A percentile compares a stretch with the other conserved stretches of the same genome.
Conservation (phyloP, 1,139 yeast genomes). For the Suhomyces bolitotheri region DNA sequence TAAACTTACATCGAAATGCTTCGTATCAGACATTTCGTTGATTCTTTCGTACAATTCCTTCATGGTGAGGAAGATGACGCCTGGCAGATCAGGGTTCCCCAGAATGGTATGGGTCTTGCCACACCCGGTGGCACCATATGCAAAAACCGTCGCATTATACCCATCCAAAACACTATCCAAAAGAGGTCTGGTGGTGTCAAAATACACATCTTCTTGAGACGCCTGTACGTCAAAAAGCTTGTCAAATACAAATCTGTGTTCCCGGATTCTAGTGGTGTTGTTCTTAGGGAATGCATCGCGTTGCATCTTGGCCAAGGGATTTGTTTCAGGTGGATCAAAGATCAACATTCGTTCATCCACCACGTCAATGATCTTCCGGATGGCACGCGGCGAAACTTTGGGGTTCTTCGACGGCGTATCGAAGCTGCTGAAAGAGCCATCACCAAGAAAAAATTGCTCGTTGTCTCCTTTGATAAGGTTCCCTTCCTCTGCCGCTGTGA, state of each 20-base stretch:
- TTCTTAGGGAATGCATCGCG: constrained; percentile 53
- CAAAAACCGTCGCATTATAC: constrained; percentile 87
- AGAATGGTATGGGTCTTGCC: constrained; percentile 94
- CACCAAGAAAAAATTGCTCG: constrained; percentile 52
- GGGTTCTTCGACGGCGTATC: constrained; percentile 9
- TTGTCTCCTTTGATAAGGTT: constrained; percentile 41
- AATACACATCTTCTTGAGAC: constrained; percentile 67
- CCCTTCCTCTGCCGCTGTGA: constrained; percentile 57
- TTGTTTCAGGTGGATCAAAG: constrained; percentile 84
- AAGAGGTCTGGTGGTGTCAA: constrained; percentile 67
- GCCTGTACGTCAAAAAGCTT: constrained; percentile 66
- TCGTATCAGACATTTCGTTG: constrained; percentile 54
- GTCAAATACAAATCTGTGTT: constrained; percentile 83
- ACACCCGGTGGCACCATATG: constrained; percentile 98
- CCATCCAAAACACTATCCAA: constrained; percentile 80
- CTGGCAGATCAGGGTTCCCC: constrained; percentile 75
- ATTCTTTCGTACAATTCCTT: constrained; percentile 68
- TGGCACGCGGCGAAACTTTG: constrained; percentile 46
- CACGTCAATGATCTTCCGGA: constrained; percentile 74
- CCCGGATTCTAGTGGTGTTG: constrained; percentile 56
- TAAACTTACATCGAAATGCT: constrained; percentile 59
- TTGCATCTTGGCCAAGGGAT: constrained; percentile 64
- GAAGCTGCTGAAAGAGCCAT: constrained; percentile 47
- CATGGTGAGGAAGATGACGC: constrained; percentile 78
- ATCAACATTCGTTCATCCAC: constrained; percentile 88